Percentiles rank a stretch among this genome's conserved stretches.
Evolutionary conservation across 2,329 filamentous ascomycete genomes (phyloP).

Genomic region (Lecanosticta acicola): DNA sequence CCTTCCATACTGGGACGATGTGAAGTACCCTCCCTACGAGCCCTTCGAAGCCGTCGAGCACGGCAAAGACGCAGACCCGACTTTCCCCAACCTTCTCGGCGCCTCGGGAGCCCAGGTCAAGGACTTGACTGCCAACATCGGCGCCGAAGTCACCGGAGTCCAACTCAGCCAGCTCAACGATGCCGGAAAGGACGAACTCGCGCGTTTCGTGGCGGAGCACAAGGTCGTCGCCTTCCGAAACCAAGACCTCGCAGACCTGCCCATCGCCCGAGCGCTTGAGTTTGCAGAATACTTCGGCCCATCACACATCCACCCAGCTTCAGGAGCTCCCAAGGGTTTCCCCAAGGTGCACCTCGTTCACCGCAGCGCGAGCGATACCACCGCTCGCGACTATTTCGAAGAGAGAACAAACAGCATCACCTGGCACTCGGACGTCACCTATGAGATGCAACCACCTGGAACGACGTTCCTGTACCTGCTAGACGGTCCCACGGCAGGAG

Average conservation of each 20-base stretch:
- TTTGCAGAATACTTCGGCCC: conserved; percentile 72
- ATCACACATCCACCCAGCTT: conserved; percentile 76
- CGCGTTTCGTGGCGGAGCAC: conserved; percentile 67
- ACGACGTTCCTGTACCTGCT: conserved; percentile 86
- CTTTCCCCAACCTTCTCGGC: conserved; percentile 61
- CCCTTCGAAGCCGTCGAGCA: conserved; percentile 70
- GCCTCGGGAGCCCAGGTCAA: conserved; percentile 42
- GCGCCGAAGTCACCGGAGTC: conserved; percentile 64
- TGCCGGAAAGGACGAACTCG: conserved; percentile 70
- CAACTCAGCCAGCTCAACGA: conserved; percentile 64
- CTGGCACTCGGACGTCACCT: conserved; percentile 74
- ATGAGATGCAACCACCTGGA: conserved; percentile 75
- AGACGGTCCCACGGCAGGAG: conserved; percentile 73
- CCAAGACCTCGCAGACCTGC: conserved; percentile 61
- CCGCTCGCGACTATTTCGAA: conserved; percentile 57
- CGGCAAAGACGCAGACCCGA: conserved; percentile 66
- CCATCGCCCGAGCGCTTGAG: conserved; percentile 63
- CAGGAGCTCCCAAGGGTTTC: conserved; percentile 65
- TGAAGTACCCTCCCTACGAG: conserved; percentile 57
- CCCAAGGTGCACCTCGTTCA: conserved; percentile 76
- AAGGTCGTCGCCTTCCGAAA: conserved; percentile 74
- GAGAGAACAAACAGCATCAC: conserved; percentile 67
- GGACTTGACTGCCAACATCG: conserved; percentile 67
- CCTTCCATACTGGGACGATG: conserved; percentile 29
- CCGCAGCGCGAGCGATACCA: conserved; percentile 60